phyloP scores from a whole-genome alignment of 1,284 basidiomycete species.

The Inonotus obliquus region DNA sequence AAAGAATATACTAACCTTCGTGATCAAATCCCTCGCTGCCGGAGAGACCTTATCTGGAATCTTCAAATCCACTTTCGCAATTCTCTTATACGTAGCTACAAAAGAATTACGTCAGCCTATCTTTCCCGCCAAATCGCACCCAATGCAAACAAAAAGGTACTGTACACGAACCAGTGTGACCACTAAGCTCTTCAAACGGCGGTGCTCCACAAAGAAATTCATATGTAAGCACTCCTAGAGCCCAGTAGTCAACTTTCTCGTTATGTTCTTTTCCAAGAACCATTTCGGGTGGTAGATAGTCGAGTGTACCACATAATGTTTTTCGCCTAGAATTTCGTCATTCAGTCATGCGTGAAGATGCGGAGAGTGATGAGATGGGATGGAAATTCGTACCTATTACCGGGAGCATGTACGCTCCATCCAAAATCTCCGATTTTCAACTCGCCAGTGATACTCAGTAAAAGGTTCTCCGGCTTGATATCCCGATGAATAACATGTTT shows the following conservation, averaged over 20 bases:
- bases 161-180: conserved; percentile 59
- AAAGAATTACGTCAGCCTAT: conserved; percentile 4
- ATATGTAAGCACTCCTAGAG: conserved; percentile 92
- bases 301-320: conserved; percentile 93
- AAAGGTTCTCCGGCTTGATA: conserved; percentile 97
- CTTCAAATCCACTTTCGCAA: conserved; percentile 76
- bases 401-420: conserved; percentile 97
- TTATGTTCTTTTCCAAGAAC: conserved; percentile 85
- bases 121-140: not conserved
- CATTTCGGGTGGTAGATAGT: conserved; percentile 99
- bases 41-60: conserved; percentile 64
- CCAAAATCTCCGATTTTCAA: conserved; percentile 99
- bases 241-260: conserved; percentile 95
- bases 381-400: conserved; percentile 48
- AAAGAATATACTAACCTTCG: conserved; percentile 36
- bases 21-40: conserved; percentile 67
- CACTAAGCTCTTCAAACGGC: conserved; percentile 88
- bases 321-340: conserved; percentile 39
- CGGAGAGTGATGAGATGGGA: not conserved
- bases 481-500: conserved; percentile 99
- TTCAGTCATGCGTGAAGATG: not conserved
- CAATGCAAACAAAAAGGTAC: not conserved
- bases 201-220: conserved; percentile 93
- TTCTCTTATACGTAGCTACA: conserved; percentile 82
- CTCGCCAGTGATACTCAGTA: conserved; percentile 94